Evolutionary conservation across 495 filamentous ascomycete species (phyloP).

Genomic region (Neurospora sp.): DNA sequence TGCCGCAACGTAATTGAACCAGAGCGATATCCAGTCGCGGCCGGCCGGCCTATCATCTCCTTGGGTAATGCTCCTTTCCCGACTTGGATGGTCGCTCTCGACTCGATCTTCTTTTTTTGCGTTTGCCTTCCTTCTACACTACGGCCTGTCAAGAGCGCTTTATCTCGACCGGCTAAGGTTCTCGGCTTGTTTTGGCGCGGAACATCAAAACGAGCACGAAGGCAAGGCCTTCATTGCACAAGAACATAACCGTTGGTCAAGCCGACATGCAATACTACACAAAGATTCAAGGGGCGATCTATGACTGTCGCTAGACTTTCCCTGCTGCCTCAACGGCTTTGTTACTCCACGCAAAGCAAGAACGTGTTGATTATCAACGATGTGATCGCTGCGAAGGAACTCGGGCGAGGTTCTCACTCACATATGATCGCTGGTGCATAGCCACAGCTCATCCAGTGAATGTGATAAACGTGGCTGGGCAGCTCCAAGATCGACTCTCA

Average conservation of each 20-base stretch:
- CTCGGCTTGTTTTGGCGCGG: background rate
- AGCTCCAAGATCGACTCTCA: background rate
- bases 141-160: background rate
- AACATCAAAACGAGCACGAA: slow-evolving; percentile 9
- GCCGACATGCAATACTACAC: background rate
- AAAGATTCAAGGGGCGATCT: background rate
- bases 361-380: background rate
- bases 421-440: background rate
- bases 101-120: background rate
- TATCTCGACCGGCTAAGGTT: background rate
- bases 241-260: background rate
- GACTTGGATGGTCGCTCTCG: background rate
- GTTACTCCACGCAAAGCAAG: background rate
- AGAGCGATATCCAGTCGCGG: background rate
- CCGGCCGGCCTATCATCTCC: background rate
- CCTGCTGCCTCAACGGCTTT: slow-evolving; percentile 20
- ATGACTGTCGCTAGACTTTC: slow-evolving; percentile 6
- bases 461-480: background rate
- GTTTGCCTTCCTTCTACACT: background rate
- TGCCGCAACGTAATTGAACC: background rate
- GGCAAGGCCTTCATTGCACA: slow-evolving; percentile 5
- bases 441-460: background rate
- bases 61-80: background rate
- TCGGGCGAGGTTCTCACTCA: background rate
- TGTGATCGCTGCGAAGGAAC: background rate